A percentile compares a stretch with the other conserved stretches of the same genome.
Evolutionary conservation across 2,329 filamentous ascomycete genomes (phyloP).

Genomic region (Dothidotthia symphoricarpi): DNA sequence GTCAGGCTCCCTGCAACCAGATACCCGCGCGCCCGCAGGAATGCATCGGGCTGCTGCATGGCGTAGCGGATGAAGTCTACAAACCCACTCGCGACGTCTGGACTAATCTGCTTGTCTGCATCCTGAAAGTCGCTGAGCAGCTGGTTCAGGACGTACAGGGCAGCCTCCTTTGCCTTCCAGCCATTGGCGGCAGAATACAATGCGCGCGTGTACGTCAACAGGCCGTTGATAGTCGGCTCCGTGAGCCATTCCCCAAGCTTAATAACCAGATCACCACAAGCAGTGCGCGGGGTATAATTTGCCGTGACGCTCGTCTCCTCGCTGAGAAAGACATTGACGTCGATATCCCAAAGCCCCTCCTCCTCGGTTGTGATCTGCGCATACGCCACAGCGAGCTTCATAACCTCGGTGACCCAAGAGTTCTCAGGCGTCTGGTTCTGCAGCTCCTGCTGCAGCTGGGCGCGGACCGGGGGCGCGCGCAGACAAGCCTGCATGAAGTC

Average conservation of each 20-base stretch:
- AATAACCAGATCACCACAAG: conserved; percentile 86
- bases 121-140: conserved; percentile 81
- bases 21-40: conserved; percentile 83
- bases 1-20: conserved; percentile 79
- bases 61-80: conserved; percentile 78
- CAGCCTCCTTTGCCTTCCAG: conserved; percentile 73
- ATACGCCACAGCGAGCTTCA: conserved; percentile 81
- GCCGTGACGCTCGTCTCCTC: conserved; percentile 93
- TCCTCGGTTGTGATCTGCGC: conserved; percentile 90
- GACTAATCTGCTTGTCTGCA: conserved; percentile 66
- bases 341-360: conserved; percentile 93
- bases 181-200: conserved; percentile 61
- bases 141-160: conserved; percentile 81
- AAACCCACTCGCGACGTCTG: conserved; percentile 69
- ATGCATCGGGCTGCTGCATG: conserved; percentile 67
- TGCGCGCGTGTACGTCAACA: conserved; percentile 72
- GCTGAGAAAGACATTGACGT: conserved; percentile 90
- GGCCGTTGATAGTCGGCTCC: conserved; percentile 70
- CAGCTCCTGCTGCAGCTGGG: conserved; percentile 81
- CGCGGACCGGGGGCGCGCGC: conserved; percentile 80
- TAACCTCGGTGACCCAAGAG: conserved; percentile 82
- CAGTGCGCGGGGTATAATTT: conserved; percentile 92
- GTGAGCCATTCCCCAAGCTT: conserved; percentile 90
- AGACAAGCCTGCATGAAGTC: conserved; percentile 93
- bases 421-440: conserved; percentile 53